Evolutionary conservation across 768 basidiomycete species (phyloP), one percentile per base, ranked within the genome.

Genomic region (Aureoboletus auriporus): DNA sequence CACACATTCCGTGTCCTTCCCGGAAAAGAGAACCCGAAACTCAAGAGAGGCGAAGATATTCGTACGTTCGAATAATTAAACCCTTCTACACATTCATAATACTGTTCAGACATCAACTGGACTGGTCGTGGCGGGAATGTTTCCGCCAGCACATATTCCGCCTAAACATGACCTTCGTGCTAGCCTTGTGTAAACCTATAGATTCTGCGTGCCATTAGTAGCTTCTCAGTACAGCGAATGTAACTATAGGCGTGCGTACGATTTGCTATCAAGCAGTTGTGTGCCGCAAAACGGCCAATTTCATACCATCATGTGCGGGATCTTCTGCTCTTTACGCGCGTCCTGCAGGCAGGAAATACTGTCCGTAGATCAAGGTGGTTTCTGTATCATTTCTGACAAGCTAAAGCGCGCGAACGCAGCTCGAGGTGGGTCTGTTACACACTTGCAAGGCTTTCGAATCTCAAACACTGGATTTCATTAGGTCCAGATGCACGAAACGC

Each of bases 41-140:
- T 95, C 72, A 81, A 83, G 72, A 61, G 79, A 50, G 86, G 82
- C 65, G 73, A 89, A 71, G 90, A 95, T 66, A 93, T 97, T 68
- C 90, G 89, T 92, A 67, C 61, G 90, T 82, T 17, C 36, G 31
- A 55, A n/a, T 44, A 6, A 37, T 35, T 17, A 5, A n/a, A 28
- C 36, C 23, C 43, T 27, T 10, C 39, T 14, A 8, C 28, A 26
- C 47, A 28, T 45, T 52, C 50, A 60, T 35, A 9, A 28, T 27
- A 8, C 14, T 42, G 5, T 31, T 11, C 51, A 89, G 95, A 99
- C 74, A 77, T 95, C 74, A 97, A 96, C 79, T 98, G 95, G 95
- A 98, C 94, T 58, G 95, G 95, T 39, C 91, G 92, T 57, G 95
- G 95, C 43, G 95, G 95, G 56, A 92, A 85, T 58, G 93, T 95